Conservation (phyloP, 805 yeast species). For the Hanseniaspora pseudoguilliermondii region DNA sequence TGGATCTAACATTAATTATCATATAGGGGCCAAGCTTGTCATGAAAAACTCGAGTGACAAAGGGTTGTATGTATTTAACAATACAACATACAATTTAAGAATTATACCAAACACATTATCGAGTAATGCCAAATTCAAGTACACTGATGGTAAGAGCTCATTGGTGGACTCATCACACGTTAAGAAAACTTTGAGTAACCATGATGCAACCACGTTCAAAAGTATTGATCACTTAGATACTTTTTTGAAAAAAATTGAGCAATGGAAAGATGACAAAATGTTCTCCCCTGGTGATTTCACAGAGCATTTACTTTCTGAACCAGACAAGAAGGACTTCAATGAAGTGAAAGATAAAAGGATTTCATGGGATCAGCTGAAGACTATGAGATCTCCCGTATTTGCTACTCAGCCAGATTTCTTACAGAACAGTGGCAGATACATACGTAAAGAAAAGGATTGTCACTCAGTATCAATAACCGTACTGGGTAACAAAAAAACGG, state of each 20-base stretch:
- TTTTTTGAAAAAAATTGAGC: constrained; percentile 5
- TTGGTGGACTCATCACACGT: not conserved
- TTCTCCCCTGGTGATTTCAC: constrained; percentile 2
- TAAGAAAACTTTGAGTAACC: not conserved
- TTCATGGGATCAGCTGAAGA: constrained; percentile 1
- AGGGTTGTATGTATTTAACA: constrained; percentile 18
- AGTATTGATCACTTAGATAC: constrained; percentile 4
- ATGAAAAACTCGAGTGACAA: constrained; percentile 11
- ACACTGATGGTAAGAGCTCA: constrained; percentile 9
- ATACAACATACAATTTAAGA: constrained; percentile 19
- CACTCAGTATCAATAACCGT: not conserved
- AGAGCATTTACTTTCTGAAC: not conserved
- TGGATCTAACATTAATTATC: not conserved
- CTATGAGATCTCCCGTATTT: not conserved
- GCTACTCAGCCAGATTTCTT: not conserved
- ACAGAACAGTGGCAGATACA: not conserved
- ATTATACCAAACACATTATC: constrained; percentile 23
- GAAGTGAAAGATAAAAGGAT: not conserved
- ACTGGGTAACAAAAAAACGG: not conserved
- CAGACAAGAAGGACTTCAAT: not conserved
- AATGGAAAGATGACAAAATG: constrained; percentile 1
- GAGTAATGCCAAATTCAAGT: constrained; percentile 3
- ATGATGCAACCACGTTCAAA: not conserved
- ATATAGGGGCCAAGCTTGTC: constrained; percentile 16
- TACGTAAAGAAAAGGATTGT: not conserved